Base-by-base conservation (phyloP, 2,329 filamentous ascomycete genomes). In the Elsinoe batatas region DNA sequence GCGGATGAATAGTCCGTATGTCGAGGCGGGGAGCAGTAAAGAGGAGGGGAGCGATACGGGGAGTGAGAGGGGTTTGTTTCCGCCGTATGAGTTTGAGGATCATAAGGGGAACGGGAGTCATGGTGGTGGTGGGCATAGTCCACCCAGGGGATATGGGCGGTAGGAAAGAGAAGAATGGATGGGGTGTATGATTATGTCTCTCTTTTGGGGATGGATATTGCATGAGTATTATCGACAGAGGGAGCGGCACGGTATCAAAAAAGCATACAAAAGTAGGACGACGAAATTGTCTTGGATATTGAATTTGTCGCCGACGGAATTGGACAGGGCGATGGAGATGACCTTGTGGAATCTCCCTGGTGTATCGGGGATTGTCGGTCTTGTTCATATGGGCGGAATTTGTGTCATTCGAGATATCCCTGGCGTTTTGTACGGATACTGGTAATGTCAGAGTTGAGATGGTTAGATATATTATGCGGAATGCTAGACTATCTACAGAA, bases 31-130 rank as follows among this genome's bases (percentile, higher is more conserved):
- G 36, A 54, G 37, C 37, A 54, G 51, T 43, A 22, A 30, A 12
- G 35, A 54, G 38, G 51, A 54, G 8, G 51, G 38, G 7, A 42
- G 36, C 35, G 51, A 54, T 43, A 54, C 51, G 1, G 51, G 51
- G 12, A 54, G 51, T 22, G 51, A 54, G 38, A 42, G 38, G 22
- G 51, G 51, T 1, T 22, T 54, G 36, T 30, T 54, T n/a, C 36
- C 38, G 18, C 51, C 30, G 13, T 20, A 54, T 43, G 51, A 42
- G 12, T 54, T 42, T 20, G 51, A 38, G 12, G 30, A 38, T 33
- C 17, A 49, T 35, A 30, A 17, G 30, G 10, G 26, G 43, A 6
- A 12, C 3, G 26, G 47, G 7, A 30, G 26, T 5, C 26, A 38
- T 35, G 26, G 33, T 13, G 47, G 37, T 22, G 47, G 33, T 15